Evolutionary conservation across 805 yeast species (phyloP).

Genomic region (Hanseniaspora clermontiae): DNA sequence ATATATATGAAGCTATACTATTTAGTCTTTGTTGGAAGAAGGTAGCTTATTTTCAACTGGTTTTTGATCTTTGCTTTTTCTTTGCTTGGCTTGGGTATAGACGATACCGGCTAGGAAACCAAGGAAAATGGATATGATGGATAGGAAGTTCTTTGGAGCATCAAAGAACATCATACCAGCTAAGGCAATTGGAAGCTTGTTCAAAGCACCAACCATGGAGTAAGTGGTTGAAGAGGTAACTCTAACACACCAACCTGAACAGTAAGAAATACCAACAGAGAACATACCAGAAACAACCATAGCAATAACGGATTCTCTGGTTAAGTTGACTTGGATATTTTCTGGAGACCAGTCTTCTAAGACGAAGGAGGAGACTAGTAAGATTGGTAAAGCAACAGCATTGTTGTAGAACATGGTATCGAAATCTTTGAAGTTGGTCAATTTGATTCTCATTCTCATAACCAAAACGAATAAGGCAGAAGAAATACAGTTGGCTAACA

Average conservation of each 20-base stretch:
- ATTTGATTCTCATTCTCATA: conserved; percentile 96
- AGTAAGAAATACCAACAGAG: conserved; percentile 93
- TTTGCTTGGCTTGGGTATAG: conserved; percentile 89
- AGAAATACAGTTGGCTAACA: conserved; percentile 86
- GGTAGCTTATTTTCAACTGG: conserved; percentile 5
- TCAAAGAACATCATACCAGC: conserved; percentile 91
- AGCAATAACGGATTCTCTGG: conserved; percentile 53
- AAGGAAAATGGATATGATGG: conserved; percentile 76
- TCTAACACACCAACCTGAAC: conserved; percentile 99
- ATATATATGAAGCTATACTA: not conserved
- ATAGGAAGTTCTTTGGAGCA: conserved; percentile 86
- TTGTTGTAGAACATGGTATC: conserved; percentile 98
- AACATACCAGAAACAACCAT: conserved; percentile 90
- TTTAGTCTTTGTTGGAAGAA: conserved; percentile 11
- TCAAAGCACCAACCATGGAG: conserved; percentile 98
- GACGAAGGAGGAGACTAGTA: conserved; percentile 58
- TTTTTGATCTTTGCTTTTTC: conserved; percentile 39
- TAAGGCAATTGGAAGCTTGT: conserved; percentile 93
- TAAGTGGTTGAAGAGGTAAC: conserved; percentile 97
- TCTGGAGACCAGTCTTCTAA: conserved; percentile 88
- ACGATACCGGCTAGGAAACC: conserved; percentile 95
- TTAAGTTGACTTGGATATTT: conserved; percentile 65
- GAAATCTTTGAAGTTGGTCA: conserved; percentile 89
- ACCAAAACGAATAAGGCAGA: conserved; percentile 85
- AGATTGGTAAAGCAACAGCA: conserved; percentile 80